phyloP scores from a whole-genome alignment of 805 yeast species.

The Ogataea salicorniae region DNA sequence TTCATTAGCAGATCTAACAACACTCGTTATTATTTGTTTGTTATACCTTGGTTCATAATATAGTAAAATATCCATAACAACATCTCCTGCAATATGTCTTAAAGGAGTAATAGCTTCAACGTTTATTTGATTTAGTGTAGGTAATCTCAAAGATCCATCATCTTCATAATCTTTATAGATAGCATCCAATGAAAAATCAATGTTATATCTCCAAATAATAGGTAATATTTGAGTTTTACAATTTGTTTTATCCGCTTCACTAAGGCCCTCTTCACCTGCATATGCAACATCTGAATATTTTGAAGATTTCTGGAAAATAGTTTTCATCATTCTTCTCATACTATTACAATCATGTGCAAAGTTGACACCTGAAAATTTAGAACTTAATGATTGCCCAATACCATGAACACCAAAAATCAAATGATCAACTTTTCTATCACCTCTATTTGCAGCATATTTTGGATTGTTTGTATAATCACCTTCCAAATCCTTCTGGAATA shows the following conservation, averaged over 20 bases:
- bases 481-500: slow-evolving; percentile 43
- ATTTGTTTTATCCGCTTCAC: slow-evolving; percentile 28
- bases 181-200: slow-evolving; percentile 52
- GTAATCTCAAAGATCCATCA: slow-evolving; percentile 42
- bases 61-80: slow-evolving; percentile 74
- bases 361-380: slow-evolving; percentile 72
- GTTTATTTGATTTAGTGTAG: slow-evolving; percentile 66
- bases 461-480: slow-evolving; percentile 46
- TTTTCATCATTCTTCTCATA: slow-evolving; percentile 53
- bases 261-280: slow-evolving; percentile 25
- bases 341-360: slow-evolving; percentile 80
- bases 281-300: slow-evolving; percentile 36
- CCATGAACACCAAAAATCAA: slow-evolving; percentile 90
- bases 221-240: slow-evolving; percentile 81
- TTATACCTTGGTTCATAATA: slow-evolving; percentile 70
- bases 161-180: slow-evolving; percentile 32
- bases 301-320: slow-evolving; percentile 38
- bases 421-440: slow-evolving; percentile 41
- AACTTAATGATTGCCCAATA: slow-evolving; percentile 84
- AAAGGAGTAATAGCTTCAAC: slow-evolving; percentile 73
- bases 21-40: slow-evolving; percentile 55
- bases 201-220: slow-evolving; percentile 82
- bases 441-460: slow-evolving; percentile 33
- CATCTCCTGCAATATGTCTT: slow-evolving; percentile 79
- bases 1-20: slow-evolving; percentile 57